A percentile compares a stretch with the other conserved stretches of the same genome.
These are phyloP conservation scores for Chaetomium fimeti DNA, from an alignment of 495 filamentous ascomycete species.

Conservation along the genomic window DNA sequence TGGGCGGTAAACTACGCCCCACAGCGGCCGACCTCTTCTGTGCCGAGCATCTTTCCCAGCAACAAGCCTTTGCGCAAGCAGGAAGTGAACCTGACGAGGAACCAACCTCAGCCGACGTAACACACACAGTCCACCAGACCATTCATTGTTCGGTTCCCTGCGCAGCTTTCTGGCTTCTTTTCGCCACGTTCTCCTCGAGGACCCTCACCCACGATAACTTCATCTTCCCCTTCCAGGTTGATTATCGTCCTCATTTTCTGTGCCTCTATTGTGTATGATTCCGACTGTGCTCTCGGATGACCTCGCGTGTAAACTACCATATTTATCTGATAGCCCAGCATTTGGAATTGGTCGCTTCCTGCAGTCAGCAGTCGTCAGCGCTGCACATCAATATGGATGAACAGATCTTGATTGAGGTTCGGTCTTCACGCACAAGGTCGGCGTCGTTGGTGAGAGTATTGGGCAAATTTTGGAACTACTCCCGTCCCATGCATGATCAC, in stretches of 20 bases:
- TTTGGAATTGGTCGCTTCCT: background rate
- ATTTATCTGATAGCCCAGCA: background rate
- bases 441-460: background rate
- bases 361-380: slow-evolving; percentile 21
- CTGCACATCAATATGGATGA: slow-evolving; percentile 20
- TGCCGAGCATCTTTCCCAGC: background rate
- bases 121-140: no score
- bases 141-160: no score
- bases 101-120: no score
- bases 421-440: background rate
- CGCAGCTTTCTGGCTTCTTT: no score
- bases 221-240: no score
- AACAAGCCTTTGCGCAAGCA: background rate
- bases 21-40: slow-evolving; percentile 18
- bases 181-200: no score
- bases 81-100: background rate
- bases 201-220: no score
- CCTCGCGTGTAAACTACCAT: background rate
- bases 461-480: slow-evolving; percentile 12
- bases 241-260: no score
- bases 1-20: slow-evolving; percentile 40
- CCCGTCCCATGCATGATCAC: slow-evolving; percentile 11
- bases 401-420: slow-evolving; percentile 5
- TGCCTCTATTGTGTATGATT: no score
- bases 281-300: background rate